Evolutionary conservation across 1,284 basidiomycete species (phyloP), one percentile per base, ranked within the genome.

Genomic region (Irpex sp.): DNA sequence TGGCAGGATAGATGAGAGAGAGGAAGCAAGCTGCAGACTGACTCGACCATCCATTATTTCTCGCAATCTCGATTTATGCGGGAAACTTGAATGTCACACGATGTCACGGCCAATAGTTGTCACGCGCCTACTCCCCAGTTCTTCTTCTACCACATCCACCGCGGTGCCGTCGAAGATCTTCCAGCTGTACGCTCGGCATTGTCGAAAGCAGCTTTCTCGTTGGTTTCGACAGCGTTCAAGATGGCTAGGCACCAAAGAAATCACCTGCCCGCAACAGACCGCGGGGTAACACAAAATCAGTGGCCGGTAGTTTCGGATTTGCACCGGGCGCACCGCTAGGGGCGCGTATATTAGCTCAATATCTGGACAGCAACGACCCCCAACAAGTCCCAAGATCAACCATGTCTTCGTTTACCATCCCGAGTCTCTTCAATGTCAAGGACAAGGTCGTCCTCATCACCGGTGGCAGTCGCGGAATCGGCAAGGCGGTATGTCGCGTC

Each of bases 391-490:
- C 39, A n/a, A 45, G 39, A 6, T 14, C 48, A 55, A 67, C 52
- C 48, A 82, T 80, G 79, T 71, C 67, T 64, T 75, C 77, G 12
- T 73, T 82, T 37, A 69, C 78, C 57, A 64, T 73, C 9, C 65
- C 72, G n/a, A 78, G 74, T 28, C 72, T 88, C 28, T 89, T 89
- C 72, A 69, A 75, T 58, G 84, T 88, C 60, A 74, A 80, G 57
- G 82, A 76, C 54, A 89, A 87, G 68, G 81, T 87, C 5, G 83
- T 85, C 1, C 75, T 90, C 39, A 78, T 88, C 42, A 89, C 87
- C 0, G 88, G 88, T n/a, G 88, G 87, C n/a, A 87, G 83, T 49
- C 76, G 85, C 60, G 87, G 86, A 28, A 82, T 88, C 53, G 86
- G 87, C 28, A 87, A 85, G 75, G 87, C 86, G 86, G 86, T 85